These are phyloP conservation scores for Candida glucosophila DNA, from an alignment of 1,139 yeast genomes.

Conservation along the genomic window DNA sequence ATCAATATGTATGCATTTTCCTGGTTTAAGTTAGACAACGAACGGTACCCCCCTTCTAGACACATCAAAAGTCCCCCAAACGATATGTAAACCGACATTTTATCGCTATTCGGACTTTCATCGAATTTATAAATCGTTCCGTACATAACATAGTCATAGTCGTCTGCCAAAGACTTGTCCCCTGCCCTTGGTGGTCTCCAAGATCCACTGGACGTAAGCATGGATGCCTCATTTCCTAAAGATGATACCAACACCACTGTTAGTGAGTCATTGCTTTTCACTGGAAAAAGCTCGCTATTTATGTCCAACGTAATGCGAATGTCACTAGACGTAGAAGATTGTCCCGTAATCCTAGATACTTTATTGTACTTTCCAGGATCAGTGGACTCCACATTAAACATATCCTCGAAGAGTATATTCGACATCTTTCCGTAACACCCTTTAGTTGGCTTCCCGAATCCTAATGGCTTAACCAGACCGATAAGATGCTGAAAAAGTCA, in stretches of 20 bases:
- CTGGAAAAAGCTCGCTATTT: constrained; percentile 89
- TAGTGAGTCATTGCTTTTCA: constrained; percentile 65
- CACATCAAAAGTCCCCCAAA: constrained; percentile 94
- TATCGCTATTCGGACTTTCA: constrained; percentile 67
- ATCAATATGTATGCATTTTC: constrained; percentile 87
- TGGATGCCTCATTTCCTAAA: constrained; percentile 51
- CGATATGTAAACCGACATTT: constrained; percentile 83
- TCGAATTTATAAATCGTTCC: constrained; percentile 97
- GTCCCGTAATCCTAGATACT: constrained; percentile 83
- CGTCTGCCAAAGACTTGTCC: constrained; percentile 86
- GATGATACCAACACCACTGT: constrained; percentile 86
- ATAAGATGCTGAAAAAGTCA: constrained; percentile 1
- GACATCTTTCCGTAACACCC: constrained; percentile 42
- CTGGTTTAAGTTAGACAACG: constrained; percentile 81
- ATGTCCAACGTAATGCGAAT: constrained; percentile 83
- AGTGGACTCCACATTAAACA: constrained; percentile 77
- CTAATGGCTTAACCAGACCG: too few species aligned
- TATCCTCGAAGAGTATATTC: constrained; percentile 84
- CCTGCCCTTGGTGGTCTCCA: constrained; percentile 91
- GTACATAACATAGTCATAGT: constrained; percentile 96
- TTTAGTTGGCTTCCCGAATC: neutral
- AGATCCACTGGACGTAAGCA: constrained; percentile 54
- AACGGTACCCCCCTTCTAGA: constrained; percentile 90
- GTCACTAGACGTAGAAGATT: constrained; percentile 76
- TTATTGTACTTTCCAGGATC: constrained; percentile 90